Evolutionary conservation across 306 rosid genomes (phyloP), one percentile per base, ranked within the genome.

Genomic region (Vigna unguiculata): DNA sequence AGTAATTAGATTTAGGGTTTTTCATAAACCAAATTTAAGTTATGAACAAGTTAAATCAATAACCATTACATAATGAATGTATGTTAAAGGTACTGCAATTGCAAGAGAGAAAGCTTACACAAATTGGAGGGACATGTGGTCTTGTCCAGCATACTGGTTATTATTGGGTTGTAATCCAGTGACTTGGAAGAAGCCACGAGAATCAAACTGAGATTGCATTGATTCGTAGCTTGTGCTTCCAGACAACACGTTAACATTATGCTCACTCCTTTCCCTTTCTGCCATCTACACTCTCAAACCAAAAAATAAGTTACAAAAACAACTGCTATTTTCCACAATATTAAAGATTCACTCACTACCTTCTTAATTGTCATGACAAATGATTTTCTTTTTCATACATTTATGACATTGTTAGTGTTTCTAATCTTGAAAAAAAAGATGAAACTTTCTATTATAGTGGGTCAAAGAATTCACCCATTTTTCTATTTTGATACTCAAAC

Each of bases 151-250:
- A 74, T 87, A 82, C 38, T 90, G 85, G 76, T 78, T 76, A 67
- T 67, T 86, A 77, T 71, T 90, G 34, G 96, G 93, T 60, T 93
- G 97, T 74, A 90, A 79, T 12, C 85, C 97, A 65, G 87, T 82
- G 2, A 87, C 92, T 86, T 88, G 97, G 60, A 93, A 91, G 83
- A 83, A 93, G 81, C 86, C 79, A 34, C 97, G 86, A 22, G 96
- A 80, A 16, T 93, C 96, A 15, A 79, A 90, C 17, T 76, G 85
- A 25, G 94, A 63, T 60, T 88, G 91, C 78, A 86, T 83, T 5
- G 83, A 70, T 51, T 87, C 96, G 13, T 74, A 93, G 80, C 51
- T 83, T 67, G 89, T 77, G 59, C 65, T 82, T 65, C 82, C 91
- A 3, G 79, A 71, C 71, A 90, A 71, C 69, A 69, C 49, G 40